A percentile compares a stretch with the other conserved stretches of the same genome.
These are phyloP conservation scores for Coniella lustricola DNA, from an alignment of 2,329 filamentous ascomycete genomes.

Conservation along the genomic window DNA sequence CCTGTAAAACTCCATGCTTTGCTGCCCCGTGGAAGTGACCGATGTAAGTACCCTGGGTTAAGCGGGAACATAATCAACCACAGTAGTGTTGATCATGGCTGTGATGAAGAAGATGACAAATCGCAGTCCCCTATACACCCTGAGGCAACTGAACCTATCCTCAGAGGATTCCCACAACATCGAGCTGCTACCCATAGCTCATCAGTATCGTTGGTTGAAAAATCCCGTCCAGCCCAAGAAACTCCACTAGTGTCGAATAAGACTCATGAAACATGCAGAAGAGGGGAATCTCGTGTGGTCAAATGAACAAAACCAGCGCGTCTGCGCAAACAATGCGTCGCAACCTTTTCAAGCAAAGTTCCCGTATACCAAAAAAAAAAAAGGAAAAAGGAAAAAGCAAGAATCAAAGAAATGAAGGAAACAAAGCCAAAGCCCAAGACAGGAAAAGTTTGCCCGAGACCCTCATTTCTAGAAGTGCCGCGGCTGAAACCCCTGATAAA, in stretches of 20 bases:
- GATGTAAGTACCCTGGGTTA: too few species aligned
- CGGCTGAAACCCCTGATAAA: background rate
- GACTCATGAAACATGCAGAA: slow-evolving; percentile 4
- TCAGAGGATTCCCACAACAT: slow-evolving; percentile 3
- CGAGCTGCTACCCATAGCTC: slow-evolving; percentile 6
- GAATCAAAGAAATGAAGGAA: background rate
- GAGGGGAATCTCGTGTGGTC: slow-evolving; percentile 11
- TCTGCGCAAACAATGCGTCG: slow-evolving; percentile 5
- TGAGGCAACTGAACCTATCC: slow-evolving; percentile 1
- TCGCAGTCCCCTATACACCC: too few species aligned
- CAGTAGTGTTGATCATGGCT: too few species aligned
- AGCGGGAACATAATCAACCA: too few species aligned
- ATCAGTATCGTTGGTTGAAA: slow-evolving; percentile 9
- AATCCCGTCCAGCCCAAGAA: slow-evolving; percentile 3
- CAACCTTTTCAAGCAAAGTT: slow-evolving; percentile 1
- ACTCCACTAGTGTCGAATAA: slow-evolving; percentile 14
- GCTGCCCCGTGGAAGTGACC: too few species aligned
- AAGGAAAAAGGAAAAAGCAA: background rate
- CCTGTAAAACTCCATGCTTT: too few species aligned
- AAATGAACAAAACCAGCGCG: slow-evolving; percentile 1
- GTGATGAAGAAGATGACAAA: too few species aligned
- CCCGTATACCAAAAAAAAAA: background rate
- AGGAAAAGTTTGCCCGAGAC: too few species aligned
- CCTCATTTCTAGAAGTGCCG: too few species aligned
- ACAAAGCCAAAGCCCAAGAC: too few species aligned